phyloP scores from a whole-genome alignment of 495 filamentous ascomycete genomes.

The Xylaria curta region DNA sequence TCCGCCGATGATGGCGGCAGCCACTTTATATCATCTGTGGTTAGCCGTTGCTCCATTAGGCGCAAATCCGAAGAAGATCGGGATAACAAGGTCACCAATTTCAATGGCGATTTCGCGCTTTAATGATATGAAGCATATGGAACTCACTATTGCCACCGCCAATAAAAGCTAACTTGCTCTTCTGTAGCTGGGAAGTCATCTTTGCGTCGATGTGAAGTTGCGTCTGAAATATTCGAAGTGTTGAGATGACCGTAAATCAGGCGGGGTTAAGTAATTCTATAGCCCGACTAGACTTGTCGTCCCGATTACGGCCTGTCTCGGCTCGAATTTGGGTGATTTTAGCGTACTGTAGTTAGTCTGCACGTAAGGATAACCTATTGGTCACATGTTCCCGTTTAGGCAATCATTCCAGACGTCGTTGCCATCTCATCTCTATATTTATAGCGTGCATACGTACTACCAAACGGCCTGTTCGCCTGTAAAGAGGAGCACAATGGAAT shows the following conservation, averaged over 20 bases:
- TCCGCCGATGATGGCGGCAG: constrained; percentile 47
- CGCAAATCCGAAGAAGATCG: not conserved
- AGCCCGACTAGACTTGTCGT: not conserved
- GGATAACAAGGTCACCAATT: not conserved
- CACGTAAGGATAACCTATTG: too few relatives aligned
- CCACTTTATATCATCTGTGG: constrained; percentile 30
- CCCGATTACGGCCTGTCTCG: constrained; percentile 12
- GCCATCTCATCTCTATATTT: too few relatives aligned
- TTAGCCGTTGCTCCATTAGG: constrained; percentile 11
- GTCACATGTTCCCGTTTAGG: too few relatives aligned
- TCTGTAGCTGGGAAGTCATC: constrained; percentile 38
- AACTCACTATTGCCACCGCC: constrained; percentile 44
- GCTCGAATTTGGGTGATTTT: not conserved
- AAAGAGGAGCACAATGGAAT: not conserved
- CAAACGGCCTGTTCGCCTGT: too few relatives aligned
- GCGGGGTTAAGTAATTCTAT: constrained; percentile 9
- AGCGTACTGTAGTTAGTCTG: not conserved
- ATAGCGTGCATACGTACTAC: too few relatives aligned
- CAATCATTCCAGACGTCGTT: too few relatives aligned
- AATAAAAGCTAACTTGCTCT: constrained; percentile 44
- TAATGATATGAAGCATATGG: not conserved
- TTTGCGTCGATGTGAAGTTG: constrained; percentile 18
- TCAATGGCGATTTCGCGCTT: not conserved
- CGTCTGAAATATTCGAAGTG: not conserved
- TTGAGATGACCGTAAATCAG: not conserved